Evolutionary conservation across 805 yeast genomes (phyloP), one percentile per base, ranked within the genome.

Genomic region (Wilhelminamyces savonicus): DNA sequence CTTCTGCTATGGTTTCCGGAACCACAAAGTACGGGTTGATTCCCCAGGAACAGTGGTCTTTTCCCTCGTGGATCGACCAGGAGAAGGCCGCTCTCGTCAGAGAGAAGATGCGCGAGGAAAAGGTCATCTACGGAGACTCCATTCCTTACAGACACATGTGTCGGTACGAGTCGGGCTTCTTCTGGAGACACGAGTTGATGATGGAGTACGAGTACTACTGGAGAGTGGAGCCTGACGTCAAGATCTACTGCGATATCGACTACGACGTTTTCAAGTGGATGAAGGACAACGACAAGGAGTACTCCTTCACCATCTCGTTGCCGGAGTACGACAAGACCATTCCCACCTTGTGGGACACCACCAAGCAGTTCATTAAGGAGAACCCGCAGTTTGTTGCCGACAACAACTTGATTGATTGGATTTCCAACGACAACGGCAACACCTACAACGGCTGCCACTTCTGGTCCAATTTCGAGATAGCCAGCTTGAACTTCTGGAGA

Each of bases 381-480:
- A 60, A 76, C 60, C 87, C 86, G 15, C 67, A 78, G 45, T 71
- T 64, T 44, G 36, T 82, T 17, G 74, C 75, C 30, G 66, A 74
- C 15, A 69, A 85, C 52, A 82, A 78, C 56, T 60, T 81, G 64
- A 50, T 80, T 66, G 78, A 74, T 28, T 84, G 82, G 60, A 59
- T 84, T 34, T 72, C 84, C 32, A 74, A 78, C 76, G 66, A 82
- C 56, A 56, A 62, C 27, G 92, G 92, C 34, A 59, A 59, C 21
- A 62, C 79, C 10, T 84, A 83, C 56, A 84, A 84, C 54, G 70
- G 82, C 34, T 84, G 95, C 57, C 94, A 84, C 56, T 84, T 79
- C 69, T 84, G 95, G 95, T 81, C 94, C 16, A 86, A 86, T 62
- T 86, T 86, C 44, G 95, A 85, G 60, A 69, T 85, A 48, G 94